Evolutionary conservation across 257 asterid genomes (phyloP).

Genomic region (Dorcoceras hygrometricum): DNA sequence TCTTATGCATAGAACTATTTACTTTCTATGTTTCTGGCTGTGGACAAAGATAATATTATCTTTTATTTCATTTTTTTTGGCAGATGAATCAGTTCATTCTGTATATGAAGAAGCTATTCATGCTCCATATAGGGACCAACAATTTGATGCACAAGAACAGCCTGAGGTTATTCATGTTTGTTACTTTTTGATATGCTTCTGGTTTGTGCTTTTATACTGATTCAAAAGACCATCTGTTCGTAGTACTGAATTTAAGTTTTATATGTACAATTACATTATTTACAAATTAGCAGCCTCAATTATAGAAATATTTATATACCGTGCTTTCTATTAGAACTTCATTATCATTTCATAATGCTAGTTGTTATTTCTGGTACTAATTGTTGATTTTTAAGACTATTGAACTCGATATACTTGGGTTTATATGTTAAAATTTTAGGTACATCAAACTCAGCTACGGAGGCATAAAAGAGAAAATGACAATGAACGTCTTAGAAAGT

Average conservation of each 20-base stretch:
- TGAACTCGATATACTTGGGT: not conserved
- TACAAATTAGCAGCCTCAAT: not conserved
- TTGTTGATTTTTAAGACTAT: not conserved
- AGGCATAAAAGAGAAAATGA: conserved; percentile 25
- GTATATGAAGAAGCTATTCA: conserved; percentile 30
- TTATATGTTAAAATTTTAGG: conserved; percentile 31
- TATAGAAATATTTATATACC: not conserved
- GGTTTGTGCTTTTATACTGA: conserved; percentile 13
- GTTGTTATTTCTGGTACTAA: not conserved
- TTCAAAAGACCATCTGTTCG: conserved; percentile 18
- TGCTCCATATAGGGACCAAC: too few species aligned
- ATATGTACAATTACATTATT: not conserved
- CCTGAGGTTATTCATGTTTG: conserved; percentile 43
- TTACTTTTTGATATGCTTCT: conserved; percentile 19
- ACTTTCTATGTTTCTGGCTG: not conserved
- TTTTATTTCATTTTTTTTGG: conserved; percentile 10
- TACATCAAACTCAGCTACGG: conserved; percentile 22
- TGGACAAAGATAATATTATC: conserved; percentile 4
- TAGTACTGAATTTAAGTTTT: not conserved
- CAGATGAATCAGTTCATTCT: conserved; percentile 39
- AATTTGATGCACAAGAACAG: conserved; percentile 33
- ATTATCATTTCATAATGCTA: conserved; percentile 10
- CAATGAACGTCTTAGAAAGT: conserved; percentile 36
- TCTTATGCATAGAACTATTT: not conserved
- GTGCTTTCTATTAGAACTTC: conserved; percentile 6